Conservation (phyloP, 2,329 filamentous ascomycete genomes). For the Hypoxylon sp. region DNA sequence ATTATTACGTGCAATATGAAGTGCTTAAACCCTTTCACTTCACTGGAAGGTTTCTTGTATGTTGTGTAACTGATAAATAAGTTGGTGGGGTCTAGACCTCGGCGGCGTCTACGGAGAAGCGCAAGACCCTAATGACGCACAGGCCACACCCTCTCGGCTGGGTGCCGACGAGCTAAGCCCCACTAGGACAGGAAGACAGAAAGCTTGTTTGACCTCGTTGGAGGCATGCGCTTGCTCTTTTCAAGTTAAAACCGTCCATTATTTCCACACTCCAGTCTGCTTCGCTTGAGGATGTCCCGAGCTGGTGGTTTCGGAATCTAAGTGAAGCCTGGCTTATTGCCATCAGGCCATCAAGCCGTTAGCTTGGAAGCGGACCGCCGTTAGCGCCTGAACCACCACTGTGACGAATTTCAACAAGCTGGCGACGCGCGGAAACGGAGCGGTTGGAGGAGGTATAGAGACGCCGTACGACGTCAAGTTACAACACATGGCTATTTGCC, state of each 20-base stretch:
- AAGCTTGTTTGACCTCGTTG: constrained; percentile 24
- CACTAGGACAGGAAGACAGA: constrained; percentile 22
- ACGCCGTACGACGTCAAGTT: constrained; percentile 23
- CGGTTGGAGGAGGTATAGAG: constrained; percentile 20
- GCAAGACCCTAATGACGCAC: constrained; percentile 29
- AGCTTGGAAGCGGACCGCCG: constrained; percentile 10
- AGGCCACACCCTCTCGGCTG: constrained; percentile 31
- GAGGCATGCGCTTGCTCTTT: constrained; percentile 1
- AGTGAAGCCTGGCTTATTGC: constrained; percentile 7
- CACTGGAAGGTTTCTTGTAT: constrained; percentile 2
- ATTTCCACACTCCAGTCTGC: background rate
- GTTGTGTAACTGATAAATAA: constrained; percentile 22
- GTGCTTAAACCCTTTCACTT: background rate
- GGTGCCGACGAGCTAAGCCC: constrained; percentile 37
- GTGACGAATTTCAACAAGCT: constrained; percentile 11
- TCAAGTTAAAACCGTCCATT: constrained; percentile 1
- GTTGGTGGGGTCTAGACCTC: constrained; percentile 26
- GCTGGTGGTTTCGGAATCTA: constrained; percentile 2
- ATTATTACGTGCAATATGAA: background rate
- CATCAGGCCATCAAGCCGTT: constrained; percentile 1
- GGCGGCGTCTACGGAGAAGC: constrained; percentile 9
- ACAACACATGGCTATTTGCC: constrained; percentile 8
- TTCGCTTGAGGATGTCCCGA: constrained; percentile 12
- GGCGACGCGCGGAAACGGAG: constrained; percentile 22
- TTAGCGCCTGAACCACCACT: constrained; percentile 8